These are phyloP conservation scores for Polychytrium aggregatum DNA, from an alignment of 192 early-diverging fungal species.

Conservation along the genomic window DNA sequence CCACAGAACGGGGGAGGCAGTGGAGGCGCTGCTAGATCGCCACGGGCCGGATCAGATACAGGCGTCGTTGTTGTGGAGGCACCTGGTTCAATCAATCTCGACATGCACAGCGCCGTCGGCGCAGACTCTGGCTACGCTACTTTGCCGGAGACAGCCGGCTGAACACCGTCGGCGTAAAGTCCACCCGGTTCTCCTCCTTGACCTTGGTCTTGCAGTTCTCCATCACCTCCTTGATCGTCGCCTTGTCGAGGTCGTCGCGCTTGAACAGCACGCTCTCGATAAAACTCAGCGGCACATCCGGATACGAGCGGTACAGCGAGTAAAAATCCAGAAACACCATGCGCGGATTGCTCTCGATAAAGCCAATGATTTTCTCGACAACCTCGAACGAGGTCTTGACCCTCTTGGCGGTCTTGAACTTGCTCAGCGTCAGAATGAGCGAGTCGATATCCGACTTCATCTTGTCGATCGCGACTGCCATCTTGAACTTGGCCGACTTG, in stretches of 20 bases:
- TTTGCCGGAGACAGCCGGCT: too few species aligned
- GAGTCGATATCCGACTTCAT: constrained; percentile 64
- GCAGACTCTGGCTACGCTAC: too few species aligned
- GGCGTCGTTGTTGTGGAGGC: too few species aligned
- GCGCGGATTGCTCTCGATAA: constrained; percentile 70
- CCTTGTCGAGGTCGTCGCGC: constrained; percentile 86
- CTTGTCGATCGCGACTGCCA: constrained; percentile 51
- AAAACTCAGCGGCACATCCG: constrained; percentile 80
- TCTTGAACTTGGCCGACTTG: constrained; percentile 65
- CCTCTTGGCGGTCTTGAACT: constrained; percentile 59
- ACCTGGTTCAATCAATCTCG: too few species aligned
- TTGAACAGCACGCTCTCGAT: constrained; percentile 82
- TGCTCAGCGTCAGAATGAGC: constrained; percentile 66
- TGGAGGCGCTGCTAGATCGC: too few species aligned
- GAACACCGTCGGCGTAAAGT: constrained; percentile 19
- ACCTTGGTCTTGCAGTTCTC: constrained; percentile 63
- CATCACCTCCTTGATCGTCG: constrained; percentile 75
- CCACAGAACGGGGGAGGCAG: too few species aligned
- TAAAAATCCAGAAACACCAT: constrained; percentile 90
- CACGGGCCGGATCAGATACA: too few species aligned
- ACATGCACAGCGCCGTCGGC: too few species aligned
- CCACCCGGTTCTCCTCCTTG: constrained; percentile 28
- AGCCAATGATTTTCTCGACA: constrained; percentile 64
- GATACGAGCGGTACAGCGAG: constrained; percentile 75
- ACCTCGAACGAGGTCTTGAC: constrained; percentile 71